These are phyloP conservation scores for Nicotiana undulata DNA, from an alignment of 257 asterid species.

Conservation along the genomic window DNA sequence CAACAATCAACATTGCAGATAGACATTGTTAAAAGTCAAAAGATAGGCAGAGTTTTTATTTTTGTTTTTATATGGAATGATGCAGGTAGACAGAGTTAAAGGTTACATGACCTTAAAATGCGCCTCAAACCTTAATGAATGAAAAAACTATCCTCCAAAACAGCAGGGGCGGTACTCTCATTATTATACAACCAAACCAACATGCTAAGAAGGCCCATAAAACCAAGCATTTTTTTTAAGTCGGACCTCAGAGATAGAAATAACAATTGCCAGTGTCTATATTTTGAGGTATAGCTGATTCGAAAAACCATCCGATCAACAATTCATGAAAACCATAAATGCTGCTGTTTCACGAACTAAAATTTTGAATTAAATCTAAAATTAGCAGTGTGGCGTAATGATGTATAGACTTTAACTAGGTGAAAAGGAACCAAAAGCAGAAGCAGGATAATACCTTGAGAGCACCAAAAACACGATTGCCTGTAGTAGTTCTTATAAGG, in stretches of 20 bases:
- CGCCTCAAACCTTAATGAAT: not conserved
- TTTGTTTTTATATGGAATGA: too few species aligned
- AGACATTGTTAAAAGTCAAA: not conserved
- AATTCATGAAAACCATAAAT: not conserved
- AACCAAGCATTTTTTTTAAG: not conserved
- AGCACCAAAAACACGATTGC: conserved; percentile 89
- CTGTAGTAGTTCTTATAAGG: conserved; percentile 76
- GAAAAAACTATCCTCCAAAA: not conserved
- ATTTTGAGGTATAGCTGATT: not conserved
- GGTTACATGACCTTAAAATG: not conserved
- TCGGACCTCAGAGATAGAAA: not conserved
- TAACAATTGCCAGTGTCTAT: not conserved
- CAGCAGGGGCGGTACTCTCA: not conserved
- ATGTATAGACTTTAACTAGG: not conserved
- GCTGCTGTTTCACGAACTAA: not conserved
- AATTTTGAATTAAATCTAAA: not conserved
- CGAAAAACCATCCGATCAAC: not conserved
- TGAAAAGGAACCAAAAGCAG: not conserved
- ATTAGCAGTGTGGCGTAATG: not conserved
- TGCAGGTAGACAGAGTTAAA: not conserved
- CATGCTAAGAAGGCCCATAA: not conserved
- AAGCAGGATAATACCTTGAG: conserved; percentile 45
- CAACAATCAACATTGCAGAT: not conserved
- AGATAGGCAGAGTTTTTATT: not conserved
- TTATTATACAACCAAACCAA: not conserved